Percentiles rank a stretch among this genome's conserved stretches.
Evolutionary conservation across 2,329 filamentous ascomycete genomes (phyloP).

Genomic region (Neopestalotiopsis sp.): DNA sequence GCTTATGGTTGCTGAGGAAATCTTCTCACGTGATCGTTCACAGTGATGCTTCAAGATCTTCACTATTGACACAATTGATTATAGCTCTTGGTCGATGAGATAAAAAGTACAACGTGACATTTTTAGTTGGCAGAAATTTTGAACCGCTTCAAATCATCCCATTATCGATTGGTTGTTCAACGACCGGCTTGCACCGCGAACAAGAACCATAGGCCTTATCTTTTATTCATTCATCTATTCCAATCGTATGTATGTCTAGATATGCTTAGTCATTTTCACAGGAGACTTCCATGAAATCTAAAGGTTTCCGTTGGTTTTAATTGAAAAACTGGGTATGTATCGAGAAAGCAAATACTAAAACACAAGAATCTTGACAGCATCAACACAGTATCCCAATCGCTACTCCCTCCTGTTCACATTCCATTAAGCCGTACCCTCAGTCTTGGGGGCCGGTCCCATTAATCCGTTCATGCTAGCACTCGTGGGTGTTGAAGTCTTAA

Average conservation of each 20-base stretch:
- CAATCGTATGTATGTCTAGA: no score
- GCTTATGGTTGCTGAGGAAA: neutral
- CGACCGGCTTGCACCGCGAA: no score
- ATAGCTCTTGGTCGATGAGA: neutral
- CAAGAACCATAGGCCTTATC: no score
- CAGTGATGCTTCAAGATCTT: neutral
- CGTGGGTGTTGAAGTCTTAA: constrained; percentile 43
- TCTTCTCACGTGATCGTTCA: neutral
- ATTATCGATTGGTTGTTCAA: no score
- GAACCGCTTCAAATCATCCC: no score
- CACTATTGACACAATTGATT: neutral
- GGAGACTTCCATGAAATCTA: no score
- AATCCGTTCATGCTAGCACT: constrained; percentile 54
- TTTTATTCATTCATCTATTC: no score
- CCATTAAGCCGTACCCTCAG: constrained; percentile 43
- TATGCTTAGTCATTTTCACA: no score
- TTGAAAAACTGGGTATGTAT: neutral
- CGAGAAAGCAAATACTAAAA: neutral
- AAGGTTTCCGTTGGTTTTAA: no score
- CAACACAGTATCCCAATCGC: neutral
- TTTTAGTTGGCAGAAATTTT: no score
- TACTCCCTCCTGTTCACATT: neutral
- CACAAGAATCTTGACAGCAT: neutral
- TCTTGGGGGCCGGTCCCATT: constrained; percentile 51
- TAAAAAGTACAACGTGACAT: neutral